These are phyloP conservation scores for Rachicladosporium sp. DNA, from an alignment of 2,329 filamentous ascomycete species.

Conservation along the genomic window DNA sequence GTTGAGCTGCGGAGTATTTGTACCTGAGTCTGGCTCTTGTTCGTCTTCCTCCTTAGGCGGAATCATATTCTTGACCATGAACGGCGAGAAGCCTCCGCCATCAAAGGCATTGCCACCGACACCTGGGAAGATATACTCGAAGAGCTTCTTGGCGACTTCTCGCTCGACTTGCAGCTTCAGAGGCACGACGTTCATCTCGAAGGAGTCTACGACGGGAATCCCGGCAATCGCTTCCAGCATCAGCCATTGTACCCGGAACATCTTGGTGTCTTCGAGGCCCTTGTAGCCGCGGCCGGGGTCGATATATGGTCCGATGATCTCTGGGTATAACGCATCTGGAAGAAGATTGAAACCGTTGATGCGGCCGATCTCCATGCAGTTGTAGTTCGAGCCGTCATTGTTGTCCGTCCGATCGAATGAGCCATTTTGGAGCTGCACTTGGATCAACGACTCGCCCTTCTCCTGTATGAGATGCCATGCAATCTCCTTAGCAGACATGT, in stretches of 20 bases:
- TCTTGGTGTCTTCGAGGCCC: constrained; percentile 59
- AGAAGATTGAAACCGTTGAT: constrained; percentile 84
- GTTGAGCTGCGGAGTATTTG: background rate
- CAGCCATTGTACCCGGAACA: constrained; percentile 92
- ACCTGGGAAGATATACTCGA: constrained; percentile 95
- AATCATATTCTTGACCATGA: constrained; percentile 43
- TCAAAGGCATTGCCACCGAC: constrained; percentile 43
- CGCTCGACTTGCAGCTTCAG: constrained; percentile 88
- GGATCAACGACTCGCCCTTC: constrained; percentile 66
- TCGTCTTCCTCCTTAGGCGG: constrained; percentile 35
- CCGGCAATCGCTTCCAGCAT: constrained; percentile 97
- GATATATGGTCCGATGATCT: constrained; percentile 85
- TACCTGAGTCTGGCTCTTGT: constrained; percentile 23
- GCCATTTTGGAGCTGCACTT: constrained; percentile 83
- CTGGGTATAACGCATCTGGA: constrained; percentile 81
- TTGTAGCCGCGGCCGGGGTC: constrained; percentile 47
- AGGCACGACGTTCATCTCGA: constrained; percentile 86
- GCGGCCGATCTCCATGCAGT: constrained; percentile 76
- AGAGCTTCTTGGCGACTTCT: constrained; percentile 82
- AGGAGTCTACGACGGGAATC: constrained; percentile 93
- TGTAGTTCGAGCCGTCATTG: constrained; percentile 90
- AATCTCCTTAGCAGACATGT: constrained; percentile 85
- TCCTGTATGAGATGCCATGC: constrained; percentile 94
- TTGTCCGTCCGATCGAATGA: constrained; percentile 94
- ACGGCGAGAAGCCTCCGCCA: constrained; percentile 49